Base-by-base conservation (phyloP, 768 basidiomycete species). In the Lactarius pseudohatsudake region DNA sequence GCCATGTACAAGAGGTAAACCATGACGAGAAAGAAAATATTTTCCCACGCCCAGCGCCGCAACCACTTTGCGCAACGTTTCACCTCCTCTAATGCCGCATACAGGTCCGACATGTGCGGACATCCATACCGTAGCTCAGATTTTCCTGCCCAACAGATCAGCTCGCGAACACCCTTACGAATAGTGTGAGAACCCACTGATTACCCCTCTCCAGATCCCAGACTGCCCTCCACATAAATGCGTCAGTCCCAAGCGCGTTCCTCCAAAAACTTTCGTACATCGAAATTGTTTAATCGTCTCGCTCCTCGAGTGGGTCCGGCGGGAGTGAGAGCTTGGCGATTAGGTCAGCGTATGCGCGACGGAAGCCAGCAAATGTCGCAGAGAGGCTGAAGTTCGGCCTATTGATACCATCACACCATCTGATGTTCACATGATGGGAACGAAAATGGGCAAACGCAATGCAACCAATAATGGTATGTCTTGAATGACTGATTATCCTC, bases 331-430 rank as follows among this genome's bases (percentile, higher is more conserved):
- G 70, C 59, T 65, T 72, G 70, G 70, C 65, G 7, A 68, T 70
- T 0, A 74, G 69, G 9, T 81, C 77, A 30, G 84, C 6, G 89
- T 90, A 75, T 91, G 90, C 2, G 80, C 75, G 67, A 81, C 73
- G 40, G 80, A 72, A 73, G 64, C 71, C 78, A 53, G 75, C 70
- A 73, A 80, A 79, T n/a, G 78, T 79, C 1, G 85, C 85, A 57
- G 87, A 88, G 64, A 97, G 84, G 2, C 88, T 80, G 65, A 97
- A 83, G 75, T 96, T 95, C 40, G 92, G 92, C 70, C 92, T 94
- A 57, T 28, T 30, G 43, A 61, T 26, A 26, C 26, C 26, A 26
- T 26, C 26, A 26, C 34, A 26, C 68, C 58, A 45, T 70, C 8
- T 34, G 22, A 50, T 50, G 61, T 70, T 61, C 57, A 68, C 63